Evolutionary conservation across 768 basidiomycete genomes (phyloP).

Genomic region (Artomyces pyxidatus): DNA sequence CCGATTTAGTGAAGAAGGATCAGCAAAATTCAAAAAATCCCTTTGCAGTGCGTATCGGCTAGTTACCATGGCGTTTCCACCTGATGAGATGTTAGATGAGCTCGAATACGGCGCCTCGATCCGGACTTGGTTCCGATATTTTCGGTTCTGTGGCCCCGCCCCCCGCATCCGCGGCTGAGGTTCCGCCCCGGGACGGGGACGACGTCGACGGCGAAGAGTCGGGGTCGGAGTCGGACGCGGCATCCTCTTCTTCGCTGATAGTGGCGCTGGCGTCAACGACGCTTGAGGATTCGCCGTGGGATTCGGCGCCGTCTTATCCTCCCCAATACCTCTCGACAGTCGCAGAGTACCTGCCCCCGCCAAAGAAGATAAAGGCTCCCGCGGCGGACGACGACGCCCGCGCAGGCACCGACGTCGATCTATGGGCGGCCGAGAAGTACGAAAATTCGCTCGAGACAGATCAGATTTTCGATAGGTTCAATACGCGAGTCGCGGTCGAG

Average conservation of each 20-base stretch:
- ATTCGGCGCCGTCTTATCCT: slow-evolving; percentile 52
- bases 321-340: slow-evolving; percentile 68
- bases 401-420: slow-evolving; percentile 35
- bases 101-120: slow-evolving; percentile 24
- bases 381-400: slow-evolving; percentile 34
- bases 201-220: slow-evolving; percentile 27
- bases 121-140: slow-evolving; percentile 59
- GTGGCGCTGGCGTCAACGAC: slow-evolving; percentile 49
- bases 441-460: slow-evolving; percentile 78
- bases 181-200: background rate
- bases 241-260: slow-evolving; percentile 30
- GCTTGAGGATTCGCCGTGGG: slow-evolving; percentile 60
- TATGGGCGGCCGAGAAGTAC: slow-evolving; percentile 67
- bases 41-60: slow-evolving; percentile 46
- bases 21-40: too few relatives aligned
- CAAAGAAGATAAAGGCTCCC: slow-evolving; percentile 33
- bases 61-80: background rate
- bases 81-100: slow-evolving; percentile 5
- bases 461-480: slow-evolving; percentile 81
- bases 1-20: too few relatives aligned
- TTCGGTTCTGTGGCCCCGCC: slow-evolving; percentile 35
- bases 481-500: slow-evolving; percentile 57
- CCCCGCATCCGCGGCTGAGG: background rate
- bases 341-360: slow-evolving; percentile 62
- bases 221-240: slow-evolving; percentile 30